A percentile compares a stretch with the other conserved stretches of the same genome.
Conservation (phyloP, 2,329 filamentous ascomycete genomes). For the Penicillium sp. region DNA sequence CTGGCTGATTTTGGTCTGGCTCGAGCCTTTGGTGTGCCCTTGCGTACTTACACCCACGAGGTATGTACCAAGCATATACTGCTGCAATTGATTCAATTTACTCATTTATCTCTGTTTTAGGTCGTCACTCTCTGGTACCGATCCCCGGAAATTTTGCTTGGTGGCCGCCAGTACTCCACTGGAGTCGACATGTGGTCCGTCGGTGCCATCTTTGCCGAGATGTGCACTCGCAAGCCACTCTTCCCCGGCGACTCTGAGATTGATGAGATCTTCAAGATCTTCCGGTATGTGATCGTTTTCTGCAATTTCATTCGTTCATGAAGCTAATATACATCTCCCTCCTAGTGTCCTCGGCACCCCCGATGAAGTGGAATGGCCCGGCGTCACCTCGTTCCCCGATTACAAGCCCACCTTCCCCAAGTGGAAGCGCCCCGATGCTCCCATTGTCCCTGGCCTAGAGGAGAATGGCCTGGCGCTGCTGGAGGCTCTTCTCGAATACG, state of each 20-base stretch:
- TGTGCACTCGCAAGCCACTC: slow-evolving; percentile 90
- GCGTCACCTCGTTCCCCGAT: slow-evolving; percentile 91
- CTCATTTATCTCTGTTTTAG: slow-evolving; percentile 38
- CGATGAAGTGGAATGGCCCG: slow-evolving; percentile 79
- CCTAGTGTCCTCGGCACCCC: slow-evolving; percentile 78
- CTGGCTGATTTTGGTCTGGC: slow-evolving; percentile 88
- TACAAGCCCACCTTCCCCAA: slow-evolving; percentile 92
- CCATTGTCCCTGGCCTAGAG: slow-evolving; percentile 73
- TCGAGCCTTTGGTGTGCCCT: slow-evolving; percentile 84
- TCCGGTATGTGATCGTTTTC: slow-evolving; percentile 62
- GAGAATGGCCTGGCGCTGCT: slow-evolving; percentile 56
- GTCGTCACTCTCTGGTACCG: slow-evolving; percentile 95
- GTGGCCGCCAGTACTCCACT: slow-evolving; percentile 88
- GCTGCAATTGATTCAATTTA: background rate
- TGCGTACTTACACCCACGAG: slow-evolving; percentile 92
- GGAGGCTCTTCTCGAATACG: slow-evolving; percentile 76
- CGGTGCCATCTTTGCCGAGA: slow-evolving; percentile 92
- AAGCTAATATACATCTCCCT: slow-evolving; percentile 7
- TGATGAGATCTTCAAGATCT: slow-evolving; percentile 93
- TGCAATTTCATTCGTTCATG: background rate
- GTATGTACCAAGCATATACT: slow-evolving; percentile 38
- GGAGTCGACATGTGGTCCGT: slow-evolving; percentile 97
- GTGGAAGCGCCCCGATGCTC: slow-evolving; percentile 72
- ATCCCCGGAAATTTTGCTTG: slow-evolving; percentile 84
- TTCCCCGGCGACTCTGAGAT: slow-evolving; percentile 94